phyloP scores from a whole-genome alignment of 352 stramenopile genomes.

The Pythium aquatile region DNA sequence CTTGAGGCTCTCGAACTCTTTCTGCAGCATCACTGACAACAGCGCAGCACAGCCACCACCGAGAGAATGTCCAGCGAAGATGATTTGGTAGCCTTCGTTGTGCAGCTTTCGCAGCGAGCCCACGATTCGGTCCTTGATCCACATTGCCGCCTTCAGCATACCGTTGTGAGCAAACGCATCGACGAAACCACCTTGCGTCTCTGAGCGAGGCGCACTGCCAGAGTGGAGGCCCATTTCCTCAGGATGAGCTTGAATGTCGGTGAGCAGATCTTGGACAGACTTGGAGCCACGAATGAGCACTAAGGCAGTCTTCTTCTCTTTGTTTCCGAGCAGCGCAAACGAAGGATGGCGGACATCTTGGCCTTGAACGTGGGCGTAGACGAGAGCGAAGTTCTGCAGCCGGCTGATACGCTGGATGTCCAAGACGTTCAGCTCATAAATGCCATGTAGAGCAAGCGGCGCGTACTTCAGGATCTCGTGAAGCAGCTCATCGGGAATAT shows the following conservation, averaged over 20 bases:
- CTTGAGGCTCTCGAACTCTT: constrained; percentile 77
- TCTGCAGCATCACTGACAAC: constrained; percentile 82
- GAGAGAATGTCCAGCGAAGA: constrained; percentile 80
- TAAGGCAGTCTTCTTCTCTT: constrained; percentile 76
- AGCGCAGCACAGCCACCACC: constrained; percentile 74
- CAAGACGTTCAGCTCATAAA: constrained; percentile 82
- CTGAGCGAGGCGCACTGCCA: constrained; percentile 35
- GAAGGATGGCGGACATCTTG: constrained; percentile 81
- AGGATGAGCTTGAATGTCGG: constrained; percentile 80
- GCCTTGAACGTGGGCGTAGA: constrained; percentile 82
- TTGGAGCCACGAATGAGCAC: constrained; percentile 84
- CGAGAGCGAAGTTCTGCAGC: constrained; percentile 73
- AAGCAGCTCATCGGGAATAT: constrained; percentile 70
- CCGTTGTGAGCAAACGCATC: constrained; percentile 86
- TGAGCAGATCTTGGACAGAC: constrained; percentile 83
- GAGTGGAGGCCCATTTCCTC: constrained; percentile 63
- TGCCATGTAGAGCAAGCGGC: constrained; percentile 74
- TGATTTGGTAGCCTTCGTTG: constrained; percentile 77
- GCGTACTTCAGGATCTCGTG: constrained; percentile 72
- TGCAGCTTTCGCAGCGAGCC: constrained; percentile 70
- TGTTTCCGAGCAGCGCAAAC: constrained; percentile 75
- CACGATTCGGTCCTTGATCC: constrained; percentile 85
- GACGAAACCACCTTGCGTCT: constrained; percentile 68
- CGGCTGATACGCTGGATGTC: constrained; percentile 84
- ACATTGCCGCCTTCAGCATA: constrained; percentile 85